Base-by-base conservation (phyloP, 2,329 filamentous ascomycete genomes). In the Aspergillus amoenus region DNA sequence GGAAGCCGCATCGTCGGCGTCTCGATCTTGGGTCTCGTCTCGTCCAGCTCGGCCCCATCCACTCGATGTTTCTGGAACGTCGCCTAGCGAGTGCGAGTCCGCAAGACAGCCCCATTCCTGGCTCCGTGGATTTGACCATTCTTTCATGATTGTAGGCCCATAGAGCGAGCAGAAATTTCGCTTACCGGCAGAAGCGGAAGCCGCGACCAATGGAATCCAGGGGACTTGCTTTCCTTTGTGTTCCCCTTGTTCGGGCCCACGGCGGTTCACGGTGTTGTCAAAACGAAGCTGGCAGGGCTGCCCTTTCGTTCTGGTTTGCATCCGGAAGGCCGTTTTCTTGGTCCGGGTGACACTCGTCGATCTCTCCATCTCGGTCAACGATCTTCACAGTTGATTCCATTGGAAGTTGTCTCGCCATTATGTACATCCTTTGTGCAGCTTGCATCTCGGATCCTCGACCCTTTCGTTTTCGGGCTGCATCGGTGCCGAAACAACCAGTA, bases 61-160 rank as follows among this genome's bases (percentile, higher is more conserved):
- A 62, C 61, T 57, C 57, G 61, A 58, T 49, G 55, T 61, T 64
- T 64, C 62, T 64, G 61, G 62, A 64, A 64, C 62, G 46, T 55
- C 45, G 49, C 56, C 51, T 52, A 51, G 43, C 18, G 37, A 49
- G 24, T 30, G 27, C 27, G 27, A 30, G 27, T 30, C 8, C 27
- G 27, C 27, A 9, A 30, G 27, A 30, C 27, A 30, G 27, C 27
- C 27, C 27, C 27, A 30, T 30, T 30, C 27, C 27, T 30, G 27
- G 27, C 11, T 58, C 53, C 46, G 57, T 52, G 27, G 32, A 34
- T 44, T 44, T 37, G 54, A 52, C 42, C 43, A 27, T 27, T 47
- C 50, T 45, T 48, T 22, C 21, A 52, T 22, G 13, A 45, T 22
- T 22, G 22, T 17, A 15, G 18, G 24, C 9, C 24, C 42, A 34